Evolutionary conservation across 2,329 filamentous ascomycete genomes (phyloP), one percentile per base, ranked within the genome.

Genomic region (Aspergillus sp.): DNA sequence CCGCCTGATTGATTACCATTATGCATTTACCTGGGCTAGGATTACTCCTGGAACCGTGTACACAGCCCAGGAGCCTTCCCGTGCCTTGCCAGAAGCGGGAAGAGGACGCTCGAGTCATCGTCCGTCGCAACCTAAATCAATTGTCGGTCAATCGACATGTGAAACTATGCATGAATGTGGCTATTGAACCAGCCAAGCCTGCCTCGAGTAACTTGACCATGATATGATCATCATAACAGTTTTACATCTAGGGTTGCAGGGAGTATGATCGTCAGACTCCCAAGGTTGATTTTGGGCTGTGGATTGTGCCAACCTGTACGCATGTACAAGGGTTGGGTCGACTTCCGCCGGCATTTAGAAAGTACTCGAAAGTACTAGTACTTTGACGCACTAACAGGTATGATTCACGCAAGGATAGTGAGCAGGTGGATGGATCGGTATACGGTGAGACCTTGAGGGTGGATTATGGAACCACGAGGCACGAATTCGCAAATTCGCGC

Each of bases 361-460:
- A 48, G 43, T 54, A 40, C 44, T 31, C 33, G 12, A 33, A 54
- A 47, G 51, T 41, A 48, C 43, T 17, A 15, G 44, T 54, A 54
- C 52, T 47, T 48, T 48, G 33, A 54, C 24, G 44, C 52, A 40
- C 23, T 21, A 23, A n/a, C n/a, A 6, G 27, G 24, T 33, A 24
- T 31, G n/a, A 41, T 40, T 11, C 11, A 15, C 15, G 23, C n/a
- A 48, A 39, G 4, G 33, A 54, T 17, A 17, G 31, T 15, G 31
- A 24, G 44, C 46, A 21, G n/a, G 8, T 35, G 52, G 21, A 23
- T 35, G 35, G 33, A 24, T 31, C 23, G 19, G 46, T 21, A 45
- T 11, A 23, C 27, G 19, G 41, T 19, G 6, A 48, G 15, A 33
- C 27, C 17, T 27, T 24, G 27, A 24, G 24, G 21, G 40, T n/a